These are phyloP conservation scores for Candolleomyces eurysporus DNA, from an alignment of 768 basidiomycete genomes.

Conservation along the genomic window DNA sequence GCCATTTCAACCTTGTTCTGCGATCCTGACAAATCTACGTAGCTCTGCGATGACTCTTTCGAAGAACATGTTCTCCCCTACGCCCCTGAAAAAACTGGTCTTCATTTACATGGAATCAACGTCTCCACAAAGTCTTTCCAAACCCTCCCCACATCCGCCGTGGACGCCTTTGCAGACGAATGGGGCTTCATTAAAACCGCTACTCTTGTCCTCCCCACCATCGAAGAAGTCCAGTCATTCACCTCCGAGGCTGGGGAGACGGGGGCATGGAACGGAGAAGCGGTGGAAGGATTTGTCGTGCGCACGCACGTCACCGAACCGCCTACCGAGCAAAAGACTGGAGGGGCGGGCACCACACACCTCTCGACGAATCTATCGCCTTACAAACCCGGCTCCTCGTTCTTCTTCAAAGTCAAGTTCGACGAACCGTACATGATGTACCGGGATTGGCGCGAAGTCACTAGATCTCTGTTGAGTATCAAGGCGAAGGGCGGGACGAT, in stretches of 20 bases:
- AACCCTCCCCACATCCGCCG: slow-evolving; percentile 63
- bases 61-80: slow-evolving; percentile 95
- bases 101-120: slow-evolving; percentile 93
- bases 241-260: slow-evolving; percentile 61
- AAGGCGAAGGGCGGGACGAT: slow-evolving; percentile 28
- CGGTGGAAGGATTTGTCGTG: slow-evolving; percentile 94
- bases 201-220: slow-evolving; percentile 53
- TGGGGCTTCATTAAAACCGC: slow-evolving; percentile 90
- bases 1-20: too few relatives aligned
- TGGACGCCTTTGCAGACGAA: slow-evolving; percentile 79
- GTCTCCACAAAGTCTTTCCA: slow-evolving; percentile 60
- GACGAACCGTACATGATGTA: slow-evolving; percentile 99
- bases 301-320: slow-evolving; percentile 61
- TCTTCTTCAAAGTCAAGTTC: slow-evolving; percentile 99
- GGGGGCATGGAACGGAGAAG: slow-evolving; percentile 82
- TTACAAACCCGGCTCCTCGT: slow-evolving; percentile 76
- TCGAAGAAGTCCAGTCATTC: slow-evolving; percentile 71
- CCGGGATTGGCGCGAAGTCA: slow-evolving; percentile 95
- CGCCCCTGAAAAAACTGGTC: slow-evolving; percentile 76
- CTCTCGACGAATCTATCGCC: slow-evolving; percentile 35
- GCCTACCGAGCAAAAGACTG: slow-evolving; percentile 26
- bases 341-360: slow-evolving; percentile 21
- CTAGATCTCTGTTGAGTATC: slow-evolving; percentile 61
- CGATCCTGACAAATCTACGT: too few relatives aligned
- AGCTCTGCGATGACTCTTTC: slow-evolving; percentile 97